Percentiles rank a stretch among this genome's conserved stretches.
phyloP scores from a whole-genome alignment of 352 stramenopile species.

The Phytopythium delawarense region DNA sequence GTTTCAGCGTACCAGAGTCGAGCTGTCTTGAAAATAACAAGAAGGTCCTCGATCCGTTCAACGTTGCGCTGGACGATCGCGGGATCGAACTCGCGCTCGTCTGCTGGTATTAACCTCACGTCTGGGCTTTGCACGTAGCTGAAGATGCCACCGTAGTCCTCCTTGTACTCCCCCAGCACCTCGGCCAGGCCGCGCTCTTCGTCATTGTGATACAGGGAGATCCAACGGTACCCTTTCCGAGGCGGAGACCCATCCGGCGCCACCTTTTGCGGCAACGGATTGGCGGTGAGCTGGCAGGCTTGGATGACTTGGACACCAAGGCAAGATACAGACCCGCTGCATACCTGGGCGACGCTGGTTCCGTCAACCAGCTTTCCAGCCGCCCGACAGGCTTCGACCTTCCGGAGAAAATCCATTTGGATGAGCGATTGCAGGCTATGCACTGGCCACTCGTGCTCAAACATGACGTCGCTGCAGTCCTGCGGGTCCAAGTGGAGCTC shows the following conservation, averaged over 20 bases:
- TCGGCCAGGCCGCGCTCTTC: neutral
- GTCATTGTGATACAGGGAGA: neutral
- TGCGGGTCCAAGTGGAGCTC: conserved; percentile 15
- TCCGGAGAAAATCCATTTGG: neutral
- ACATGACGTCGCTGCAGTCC: conserved; percentile 13
- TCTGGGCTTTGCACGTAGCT: conserved; percentile 11
- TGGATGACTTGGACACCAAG: neutral
- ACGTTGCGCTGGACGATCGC: conserved; percentile 33
- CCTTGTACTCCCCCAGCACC: neutral
- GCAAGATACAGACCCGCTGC: neutral
- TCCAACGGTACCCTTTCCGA: neutral
- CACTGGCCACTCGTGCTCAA: conserved; percentile 27
- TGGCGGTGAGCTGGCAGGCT: neutral
- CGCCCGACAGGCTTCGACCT: neutral
- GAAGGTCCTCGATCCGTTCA: conserved; percentile 28
- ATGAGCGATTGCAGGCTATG: conserved; percentile 10
- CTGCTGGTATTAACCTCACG: conserved; percentile 15
- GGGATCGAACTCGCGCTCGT: conserved; percentile 29
- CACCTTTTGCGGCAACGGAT: neutral
- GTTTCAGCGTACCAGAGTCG: conserved; percentile 14
- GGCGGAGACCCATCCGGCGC: neutral
- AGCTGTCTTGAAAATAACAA: conserved; percentile 10
- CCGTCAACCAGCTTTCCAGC: neutral
- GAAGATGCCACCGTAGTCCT: neutral
- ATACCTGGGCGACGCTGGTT: neutral